Base-by-base conservation (phyloP, 192 early-diverging fungal genomes). In the Jimgerdemannia lactiflua region DNA sequence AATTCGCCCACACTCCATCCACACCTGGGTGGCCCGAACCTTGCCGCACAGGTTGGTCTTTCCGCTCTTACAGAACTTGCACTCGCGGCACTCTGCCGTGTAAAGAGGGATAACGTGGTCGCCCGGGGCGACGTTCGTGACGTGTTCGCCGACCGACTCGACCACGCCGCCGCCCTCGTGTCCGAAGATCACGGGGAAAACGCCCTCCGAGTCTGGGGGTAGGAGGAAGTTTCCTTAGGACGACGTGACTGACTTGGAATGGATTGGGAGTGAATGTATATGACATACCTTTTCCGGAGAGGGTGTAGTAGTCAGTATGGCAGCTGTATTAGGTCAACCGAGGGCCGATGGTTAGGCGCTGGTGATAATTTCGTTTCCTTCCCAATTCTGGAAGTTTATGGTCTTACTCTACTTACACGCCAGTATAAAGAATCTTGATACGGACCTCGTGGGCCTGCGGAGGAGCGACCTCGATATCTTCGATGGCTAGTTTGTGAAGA, bases 41-140 rank as follows among this genome's bases (percentile, higher is more conserved):
- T 91, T 86, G 43, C 92, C 91, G 87, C 97, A 99, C 18, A 99
- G 89, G 85, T 99, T 99, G 65, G 97, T 99, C 85, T 99, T 99
- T 75, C 93, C 93, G 77, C 92, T 94, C 75, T 88, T 96, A 89
- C 98, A 99, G 86, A 99, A 97, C 85, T 98, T 98, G 92, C 98
- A 99, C 78, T 95, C 80, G 59, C 89, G 80, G 85, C 97, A 98
- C 83, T 97, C 93, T 43, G 94, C 87, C 6, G 90, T 93, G 83
- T 94, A 99, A 39, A 98, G 89, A 20, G 98, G 98, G 71, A 99
- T 90, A 39, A 99, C 98, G 75, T 97, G 96, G 80, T 99, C 98
- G n/a, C 98, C 98, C 2, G 87, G 86, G 64, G 86, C 79, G 41
- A 99, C 93, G 43, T 90, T 91, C 42, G 98, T 98, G 4, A 99